Base-by-base conservation (phyloP, 148 eudicot genomes). In the Nepenthes gracilis region DNA sequence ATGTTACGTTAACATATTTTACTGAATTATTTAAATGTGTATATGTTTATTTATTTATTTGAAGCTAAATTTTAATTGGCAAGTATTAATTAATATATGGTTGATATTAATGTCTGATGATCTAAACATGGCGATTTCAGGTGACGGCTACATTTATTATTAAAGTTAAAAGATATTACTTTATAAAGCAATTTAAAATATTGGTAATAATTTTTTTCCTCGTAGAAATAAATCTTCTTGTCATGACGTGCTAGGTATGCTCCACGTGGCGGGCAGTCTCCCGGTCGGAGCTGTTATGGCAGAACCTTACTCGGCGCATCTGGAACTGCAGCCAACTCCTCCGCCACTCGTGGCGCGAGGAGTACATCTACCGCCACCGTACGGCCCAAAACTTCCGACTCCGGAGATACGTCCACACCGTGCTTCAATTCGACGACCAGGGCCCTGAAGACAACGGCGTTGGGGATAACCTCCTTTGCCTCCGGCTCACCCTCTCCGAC, bases 221-320 rank as follows among this genome's bases (percentile, higher is more conserved):
- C 23, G 23, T 23, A 23, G 23, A 23, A 23, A 23, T 23, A 23
- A 23, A 23, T 23, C 23, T 23, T 23, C 23, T 23, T 23, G 23
- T 23, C 23, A 64, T 33, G 0, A 52, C 35, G 35, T 64, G 2
- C 12, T 76, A 92, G 98, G 98, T 88, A 0, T 92, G 96, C 63
- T 67, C 88, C 1, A 88, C 94, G 33, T 92, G 98, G 98, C 74
- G 83, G 57, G 81, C 90, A 0, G 77, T 85, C 4, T 88, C 98
- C 1, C 74, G 71, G 2, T 92, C 98, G 5, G 84, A 84, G 34
- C 80, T 80, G 43, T 74, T 92, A 6, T 92, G 98, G 98, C 94
- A 81, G 38, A 82, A 72, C 61, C 94, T 92, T 2, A 81, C 86
- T 0, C 80, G 84, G 7, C 69, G 72, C 0, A 77, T 84, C 4